A percentile compares a stretch with the other conserved stretches of the same genome.
These are phyloP conservation scores for Microthlaspi erraticum DNA, from an alignment of 345 rosid species.

Conservation along the genomic window DNA sequence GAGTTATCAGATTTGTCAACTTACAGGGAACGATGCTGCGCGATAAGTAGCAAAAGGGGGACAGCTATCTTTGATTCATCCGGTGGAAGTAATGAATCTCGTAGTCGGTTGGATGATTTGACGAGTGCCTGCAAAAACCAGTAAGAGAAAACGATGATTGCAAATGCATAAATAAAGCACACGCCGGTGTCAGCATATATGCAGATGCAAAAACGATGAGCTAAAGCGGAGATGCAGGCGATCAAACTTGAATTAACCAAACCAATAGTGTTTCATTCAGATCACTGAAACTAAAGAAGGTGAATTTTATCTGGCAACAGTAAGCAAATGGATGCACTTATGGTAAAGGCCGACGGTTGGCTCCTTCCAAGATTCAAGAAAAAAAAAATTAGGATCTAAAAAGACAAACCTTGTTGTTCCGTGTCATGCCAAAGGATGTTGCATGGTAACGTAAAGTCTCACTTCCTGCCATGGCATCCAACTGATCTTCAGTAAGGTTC, in stretches of 20 bases:
- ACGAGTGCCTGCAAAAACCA: slow-evolving; percentile 74
- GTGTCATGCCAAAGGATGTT: slow-evolving; percentile 87
- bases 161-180: slow-evolving; percentile 14
- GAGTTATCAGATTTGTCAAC: slow-evolving; percentile 43
- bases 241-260: slow-evolving; percentile 25
- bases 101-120: slow-evolving; percentile 88
- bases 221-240: not conserved
- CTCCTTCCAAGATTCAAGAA: slow-evolving; percentile 9
- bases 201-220: slow-evolving; percentile 17
- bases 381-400: slow-evolving; percentile 16
- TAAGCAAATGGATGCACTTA: slow-evolving; percentile 9
- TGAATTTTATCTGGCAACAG: slow-evolving; percentile 17
- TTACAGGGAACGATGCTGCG: slow-evolving; percentile 97
- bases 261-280: slow-evolving; percentile 1
- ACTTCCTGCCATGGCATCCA: slow-evolving; percentile 99
- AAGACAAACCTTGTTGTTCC: slow-evolving; percentile 87
- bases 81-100: slow-evolving; percentile 91
- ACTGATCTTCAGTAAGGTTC: slow-evolving; percentile 97
- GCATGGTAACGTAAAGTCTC: slow-evolving; percentile 96
- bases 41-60: slow-evolving; percentile 87
- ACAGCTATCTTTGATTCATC: slow-evolving; percentile 94
- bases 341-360: slow-evolving; percentile 25
- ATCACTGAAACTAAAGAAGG: slow-evolving; percentile 16
- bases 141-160: slow-evolving; percentile 27
- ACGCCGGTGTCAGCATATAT: slow-evolving; percentile 12